Evolutionary conservation across 2,329 filamentous ascomycete genomes (phyloP).

Genomic region (Aspergillus pseudoterreus): DNA sequence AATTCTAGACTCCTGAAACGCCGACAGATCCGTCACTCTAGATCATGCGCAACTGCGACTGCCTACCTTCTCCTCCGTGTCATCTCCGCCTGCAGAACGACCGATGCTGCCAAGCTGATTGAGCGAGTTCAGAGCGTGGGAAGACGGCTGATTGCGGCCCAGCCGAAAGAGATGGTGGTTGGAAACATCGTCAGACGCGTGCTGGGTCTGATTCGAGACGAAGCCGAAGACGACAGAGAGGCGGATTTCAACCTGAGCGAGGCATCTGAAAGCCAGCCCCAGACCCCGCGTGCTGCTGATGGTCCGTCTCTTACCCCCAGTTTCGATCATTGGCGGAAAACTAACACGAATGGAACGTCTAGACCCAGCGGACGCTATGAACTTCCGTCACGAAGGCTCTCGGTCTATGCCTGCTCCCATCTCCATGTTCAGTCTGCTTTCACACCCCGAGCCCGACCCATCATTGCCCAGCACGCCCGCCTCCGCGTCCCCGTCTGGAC

Average conservation of each 20-base stretch:
- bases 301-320: constrained; percentile 21
- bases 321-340: neutral
- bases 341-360: constrained; percentile 8
- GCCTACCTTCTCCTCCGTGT: constrained; percentile 84
- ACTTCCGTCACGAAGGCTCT: constrained; percentile 27
- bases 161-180: constrained; percentile 85
- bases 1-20: constrained; percentile 73
- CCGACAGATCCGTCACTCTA: constrained; percentile 81
- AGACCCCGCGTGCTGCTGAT: constrained; percentile 37
- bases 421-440: constrained; percentile 85
- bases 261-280: constrained; percentile 51
- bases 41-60: constrained; percentile 86
- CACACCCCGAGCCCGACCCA: constrained; percentile 54
- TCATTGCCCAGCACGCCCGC: constrained; percentile 38
- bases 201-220: constrained; percentile 84
- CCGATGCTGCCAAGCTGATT: constrained; percentile 73
- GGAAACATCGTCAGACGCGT: constrained; percentile 92
- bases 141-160: constrained; percentile 71
- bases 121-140: constrained; percentile 77
- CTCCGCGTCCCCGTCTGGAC: constrained; percentile 33
- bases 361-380: constrained; percentile 28
- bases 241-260: constrained; percentile 60
- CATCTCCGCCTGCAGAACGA: constrained; percentile 75
- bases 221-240: constrained; percentile 76
- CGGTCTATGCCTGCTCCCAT: constrained; percentile 56